Base-by-base conservation (phyloP, 139 green algal genomes). In the Closterium sp. region DNA sequence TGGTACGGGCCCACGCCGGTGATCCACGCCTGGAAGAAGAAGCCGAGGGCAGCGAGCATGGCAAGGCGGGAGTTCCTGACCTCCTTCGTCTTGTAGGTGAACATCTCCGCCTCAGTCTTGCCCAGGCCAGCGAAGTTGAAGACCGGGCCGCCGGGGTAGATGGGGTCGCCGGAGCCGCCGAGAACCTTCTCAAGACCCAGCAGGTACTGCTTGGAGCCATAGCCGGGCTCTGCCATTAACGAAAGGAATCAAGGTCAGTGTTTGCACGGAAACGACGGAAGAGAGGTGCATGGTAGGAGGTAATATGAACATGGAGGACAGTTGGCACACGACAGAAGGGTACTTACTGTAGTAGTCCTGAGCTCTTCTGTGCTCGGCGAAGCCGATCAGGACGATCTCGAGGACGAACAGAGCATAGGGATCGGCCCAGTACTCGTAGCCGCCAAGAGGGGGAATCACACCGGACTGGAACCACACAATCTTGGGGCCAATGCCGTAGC, bases 71-170 rank as follows among this genome's bases (percentile, higher is more conserved):
- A 98, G 95, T 99, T 99, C 96, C 98, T 98, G 86, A 99, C 95
- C 97, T 99, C 98, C 94, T 99, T 99, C 24, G 95, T 95, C 96
- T 98, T 97, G 45, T 99, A 94, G 91, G 96, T 96, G 91, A 97
- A 97, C 96, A 98, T 96, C 30, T 95, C 96, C 30, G 95, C 95
- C 27, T 93, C 95, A 92, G 96, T 97, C 95, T 97, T 97, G 86
- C 96, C 98, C 86, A 99, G 94, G 95, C 97, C 97, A 93, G 98
- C 95, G 89, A 98, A 92, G 97, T 99, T 99, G 98, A 99, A 99
- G 89, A 97, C 98, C 28, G 95, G 95, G 93, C 98, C 98, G 90
- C 98, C 97, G 88, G 98, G 98, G 97, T 99, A 99, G 87, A 96
- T 93, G 11, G 98, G 96, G 86, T 91, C 94, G 21, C 90, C 90